Conservation (phyloP, 2,329 filamentous ascomycete genomes). For the Exophiala lecanii-corni region DNA sequence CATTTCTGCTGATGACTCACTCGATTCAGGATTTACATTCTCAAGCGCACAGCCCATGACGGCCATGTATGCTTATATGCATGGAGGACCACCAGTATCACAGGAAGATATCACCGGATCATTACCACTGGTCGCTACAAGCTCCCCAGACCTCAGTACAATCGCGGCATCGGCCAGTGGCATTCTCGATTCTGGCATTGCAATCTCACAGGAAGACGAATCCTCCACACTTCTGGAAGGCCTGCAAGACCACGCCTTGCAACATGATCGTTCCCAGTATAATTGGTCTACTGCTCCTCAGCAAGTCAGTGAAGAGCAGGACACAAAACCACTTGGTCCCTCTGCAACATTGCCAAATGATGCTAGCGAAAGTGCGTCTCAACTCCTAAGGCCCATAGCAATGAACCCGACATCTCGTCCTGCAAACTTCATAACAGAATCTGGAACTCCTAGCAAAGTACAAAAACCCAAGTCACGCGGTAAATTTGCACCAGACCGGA, state of each 20-base stretch:
- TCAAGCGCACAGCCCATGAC: conserved; percentile 4
- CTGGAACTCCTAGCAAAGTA: conserved; percentile 37
- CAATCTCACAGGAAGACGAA: conserved; percentile 3
- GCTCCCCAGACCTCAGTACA: conserved; percentile 40
- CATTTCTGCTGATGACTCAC: neutral
- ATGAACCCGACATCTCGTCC: conserved; percentile 38
- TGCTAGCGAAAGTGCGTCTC: conserved; percentile 32
- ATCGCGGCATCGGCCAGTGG: conserved; percentile 43
- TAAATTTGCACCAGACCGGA: conserved; percentile 52
- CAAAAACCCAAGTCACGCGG: conserved; percentile 48
- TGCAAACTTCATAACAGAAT: conserved; percentile 25
- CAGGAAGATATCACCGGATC: conserved; percentile 4
- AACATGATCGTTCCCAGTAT: neutral
- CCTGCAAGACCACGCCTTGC: conserved; percentile 1
- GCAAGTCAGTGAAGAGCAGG: neutral
- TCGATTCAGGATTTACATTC: conserved; percentile 2
- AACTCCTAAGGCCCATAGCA: conserved; percentile 40
- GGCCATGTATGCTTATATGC: conserved; percentile 6
- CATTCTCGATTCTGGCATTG: conserved; percentile 1
- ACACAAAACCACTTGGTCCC: neutral
- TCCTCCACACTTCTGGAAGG: conserved; percentile 3
- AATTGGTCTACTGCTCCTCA: neutral
- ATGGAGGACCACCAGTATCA: conserved; percentile 3
- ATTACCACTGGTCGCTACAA: conserved; percentile 15
- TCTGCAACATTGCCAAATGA: neutral